These are phyloP conservation scores for Clathrospora elynae DNA, from an alignment of 2,329 filamentous ascomycete genomes.

Conservation along the genomic window DNA sequence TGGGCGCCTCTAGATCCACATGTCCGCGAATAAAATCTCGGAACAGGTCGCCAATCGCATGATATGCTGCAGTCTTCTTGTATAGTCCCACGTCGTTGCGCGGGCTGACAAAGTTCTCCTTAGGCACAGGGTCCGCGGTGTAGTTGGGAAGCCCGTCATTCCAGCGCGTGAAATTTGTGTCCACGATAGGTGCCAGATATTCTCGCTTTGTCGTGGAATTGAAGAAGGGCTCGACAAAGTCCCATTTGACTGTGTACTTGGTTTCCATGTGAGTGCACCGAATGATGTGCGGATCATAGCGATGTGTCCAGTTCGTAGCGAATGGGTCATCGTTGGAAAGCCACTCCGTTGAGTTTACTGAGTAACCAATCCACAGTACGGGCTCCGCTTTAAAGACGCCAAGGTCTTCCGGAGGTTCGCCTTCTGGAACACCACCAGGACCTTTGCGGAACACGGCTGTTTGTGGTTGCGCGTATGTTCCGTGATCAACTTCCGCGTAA, in stretches of 20 bases:
- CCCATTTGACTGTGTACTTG: constrained; percentile 41
- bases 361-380: constrained; percentile 45
- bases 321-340: constrained; percentile 28
- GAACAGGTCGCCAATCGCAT: constrained; percentile 40
- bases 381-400: constrained; percentile 42
- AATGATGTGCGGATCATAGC: constrained; percentile 38
- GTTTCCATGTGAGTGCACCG: constrained; percentile 44
- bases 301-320: constrained; percentile 34
- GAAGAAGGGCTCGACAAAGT: constrained; percentile 39
- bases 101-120: constrained; percentile 34
- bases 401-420: constrained; percentile 27
- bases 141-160: constrained; percentile 49
- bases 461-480: constrained; percentile 39
- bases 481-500: constrained; percentile 35
- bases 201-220: constrained; percentile 26
- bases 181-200: constrained; percentile 34
- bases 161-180: constrained; percentile 37
- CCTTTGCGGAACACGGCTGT: constrained; percentile 23
- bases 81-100: constrained; percentile 31
- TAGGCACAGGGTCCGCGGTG: constrained; percentile 27
- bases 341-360: constrained; percentile 34
- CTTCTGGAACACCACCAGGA: constrained; percentile 39
- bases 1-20: constrained; percentile 36
- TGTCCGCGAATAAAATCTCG: constrained; percentile 39
- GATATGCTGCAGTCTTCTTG: constrained; percentile 44